Percentiles rank a stretch among this genome's conserved stretches.
Evolutionary conservation across 2,329 filamentous ascomycete genomes (phyloP).

Genomic region (Ophiognomonia clavigignenti-juglandacearum): DNA sequence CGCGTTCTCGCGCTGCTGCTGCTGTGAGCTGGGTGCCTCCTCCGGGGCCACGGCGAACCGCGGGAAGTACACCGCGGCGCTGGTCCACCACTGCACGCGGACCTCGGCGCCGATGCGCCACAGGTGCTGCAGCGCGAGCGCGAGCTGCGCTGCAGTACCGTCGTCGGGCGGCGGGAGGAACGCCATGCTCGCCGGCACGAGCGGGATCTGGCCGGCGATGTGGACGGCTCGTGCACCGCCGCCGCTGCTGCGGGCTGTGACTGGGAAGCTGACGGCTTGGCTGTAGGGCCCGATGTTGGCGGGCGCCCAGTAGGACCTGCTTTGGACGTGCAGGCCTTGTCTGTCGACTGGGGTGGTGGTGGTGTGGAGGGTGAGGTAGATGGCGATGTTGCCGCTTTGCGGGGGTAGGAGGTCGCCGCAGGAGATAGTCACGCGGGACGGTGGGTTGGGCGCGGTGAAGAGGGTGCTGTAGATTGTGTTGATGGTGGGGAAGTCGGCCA

Average conservation of each 20-base stretch:
- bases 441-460: constrained; percentile 76
- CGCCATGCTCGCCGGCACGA: constrained; percentile 75
- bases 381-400: constrained; percentile 50
- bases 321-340: constrained; percentile 80
- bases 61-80: constrained; percentile 70
- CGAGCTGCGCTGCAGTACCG: constrained; percentile 53
- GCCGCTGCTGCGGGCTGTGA: too few relatives aligned
- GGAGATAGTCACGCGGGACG: constrained; percentile 78
- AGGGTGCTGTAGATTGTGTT: constrained; percentile 72
- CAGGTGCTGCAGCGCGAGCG: constrained; percentile 80
- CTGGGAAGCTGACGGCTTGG: constrained; percentile 64
- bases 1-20: constrained; percentile 32
- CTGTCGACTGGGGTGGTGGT: constrained; percentile 33
- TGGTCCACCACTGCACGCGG: constrained; percentile 69
- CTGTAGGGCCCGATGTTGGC: constrained; percentile 98
- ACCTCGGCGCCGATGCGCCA: constrained; percentile 74
- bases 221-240: constrained; percentile 43
- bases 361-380: constrained; percentile 45
- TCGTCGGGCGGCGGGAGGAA: constrained; percentile 45
- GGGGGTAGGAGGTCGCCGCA: constrained; percentile 63
- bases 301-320: constrained; percentile 92
- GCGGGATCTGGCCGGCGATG: constrained; percentile 86
- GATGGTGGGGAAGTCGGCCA: constrained; percentile 71
- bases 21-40: too few relatives aligned
- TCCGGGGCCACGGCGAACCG: constrained; percentile 18